Base-by-base conservation (phyloP, 257 asterid genomes). In the Primulina eburnea region DNA sequence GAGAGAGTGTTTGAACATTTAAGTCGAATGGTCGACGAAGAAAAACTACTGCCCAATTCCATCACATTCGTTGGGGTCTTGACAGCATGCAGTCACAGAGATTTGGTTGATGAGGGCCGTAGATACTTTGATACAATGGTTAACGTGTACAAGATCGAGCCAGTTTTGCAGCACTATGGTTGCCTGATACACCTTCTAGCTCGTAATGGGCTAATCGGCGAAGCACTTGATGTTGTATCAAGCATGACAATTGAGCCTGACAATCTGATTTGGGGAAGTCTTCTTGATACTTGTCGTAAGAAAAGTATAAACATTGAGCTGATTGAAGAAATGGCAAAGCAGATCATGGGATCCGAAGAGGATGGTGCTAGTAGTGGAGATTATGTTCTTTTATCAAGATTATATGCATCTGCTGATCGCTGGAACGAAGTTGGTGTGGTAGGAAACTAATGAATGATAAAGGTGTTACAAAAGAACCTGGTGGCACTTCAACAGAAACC, bases 121-220 rank as follows among this genome's bases (percentile, higher is more conserved):
- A 76, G 64, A 53, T 86, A 80, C 73, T 89, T 89, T 24, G 71
- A 84, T 57, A 71, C 65, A 67, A 86, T 91, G 96, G 78, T 74
- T 29, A 77, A 53, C 0, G 77, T 82, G 74, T 82, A 69, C 71
- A 73, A 75, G 4, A 64, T 91, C 38, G 76, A 69, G 77, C 95
- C 96, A 17, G 91, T 82, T 70, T 76, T 91, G 81, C 93, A 91
- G 75, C 95, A 91, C 77, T 91, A 85, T 21, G 97, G 96, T 72
- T 91, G 96, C 65, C 79, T 89, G 18, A 71, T 87, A 4, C 89
- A 87, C 77, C 93, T 91, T 69, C 81, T 89, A 5, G 95, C 96
- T 30, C 85, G 86, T 5, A 83, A 80, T 32, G 95, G 93, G 30
- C 58, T 5, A 26, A 79, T 87, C 12, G 70, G 81, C 0, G 95